A percentile compares a stretch with the other conserved stretches of the same genome.
phyloP scores from a whole-genome alignment of 2,329 filamentous ascomycete genomes.

The Trichoderma sp. region DNA sequence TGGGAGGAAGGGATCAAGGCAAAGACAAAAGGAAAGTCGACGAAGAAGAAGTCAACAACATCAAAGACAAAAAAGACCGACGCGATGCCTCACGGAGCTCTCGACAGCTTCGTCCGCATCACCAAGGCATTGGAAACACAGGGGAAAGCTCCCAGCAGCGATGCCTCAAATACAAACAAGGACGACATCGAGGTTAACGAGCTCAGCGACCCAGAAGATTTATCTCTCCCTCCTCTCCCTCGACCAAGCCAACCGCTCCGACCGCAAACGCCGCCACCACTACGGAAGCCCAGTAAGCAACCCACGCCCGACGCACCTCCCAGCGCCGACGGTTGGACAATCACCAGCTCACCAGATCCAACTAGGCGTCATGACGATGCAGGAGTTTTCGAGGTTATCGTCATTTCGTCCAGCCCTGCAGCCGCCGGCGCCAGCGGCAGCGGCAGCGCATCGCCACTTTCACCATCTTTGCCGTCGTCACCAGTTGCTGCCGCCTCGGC shows the following conservation, averaged over 20 bases:
- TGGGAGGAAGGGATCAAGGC: constrained; percentile 29
- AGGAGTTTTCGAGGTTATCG: constrained; percentile 37
- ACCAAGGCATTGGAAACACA: constrained; percentile 34
- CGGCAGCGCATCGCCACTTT: constrained; percentile 30
- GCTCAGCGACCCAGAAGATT: neutral
- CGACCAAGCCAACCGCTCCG: constrained; percentile 5
- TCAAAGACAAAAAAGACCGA: constrained; percentile 23
- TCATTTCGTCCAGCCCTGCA: constrained; percentile 46
- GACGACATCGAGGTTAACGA: neutral
- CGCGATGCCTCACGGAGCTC: constrained; percentile 29
- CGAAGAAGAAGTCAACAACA: constrained; percentile 26
- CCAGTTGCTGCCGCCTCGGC: constrained; percentile 18
- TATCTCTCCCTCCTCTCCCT: constrained; percentile 7
- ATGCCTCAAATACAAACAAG: neutral
- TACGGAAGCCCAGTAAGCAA: constrained; percentile 38
- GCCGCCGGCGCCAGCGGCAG: too few species aligned
- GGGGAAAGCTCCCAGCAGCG: neutral
- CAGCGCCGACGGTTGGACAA: constrained; percentile 34
- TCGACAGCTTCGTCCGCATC: constrained; percentile 42
- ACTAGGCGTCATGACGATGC: constrained; percentile 35
- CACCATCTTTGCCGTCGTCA: constrained; percentile 25
- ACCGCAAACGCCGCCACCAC: constrained; percentile 26
- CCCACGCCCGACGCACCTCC: constrained; percentile 27
- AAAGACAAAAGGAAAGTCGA: constrained; percentile 26
- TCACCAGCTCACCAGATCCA: constrained; percentile 42